These are phyloP conservation scores for Agastache rugosa DNA, from an alignment of 257 asterid species.

Conservation along the genomic window DNA sequence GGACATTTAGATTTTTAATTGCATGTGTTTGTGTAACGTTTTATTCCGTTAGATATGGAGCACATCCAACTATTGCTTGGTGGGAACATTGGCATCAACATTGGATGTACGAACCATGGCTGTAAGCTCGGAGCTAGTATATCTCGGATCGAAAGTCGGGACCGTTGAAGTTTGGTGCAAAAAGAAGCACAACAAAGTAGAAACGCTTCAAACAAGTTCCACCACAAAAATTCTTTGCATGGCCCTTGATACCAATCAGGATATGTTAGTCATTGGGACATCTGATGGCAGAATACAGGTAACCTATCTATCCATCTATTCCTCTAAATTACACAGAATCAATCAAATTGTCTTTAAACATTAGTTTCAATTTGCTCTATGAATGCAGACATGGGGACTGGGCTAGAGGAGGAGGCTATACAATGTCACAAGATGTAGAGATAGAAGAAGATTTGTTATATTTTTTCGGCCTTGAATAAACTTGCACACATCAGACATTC, in stretches of 20 bases:
- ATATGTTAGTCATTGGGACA: slow-evolving; percentile 67
- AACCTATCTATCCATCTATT: background rate
- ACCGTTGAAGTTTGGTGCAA: slow-evolving; percentile 78
- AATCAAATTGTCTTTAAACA: background rate
- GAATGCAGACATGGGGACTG: slow-evolving; percentile 68
- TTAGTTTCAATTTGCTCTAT: too few relatives aligned
- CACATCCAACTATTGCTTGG: slow-evolving; percentile 52
- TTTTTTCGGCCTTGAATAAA: background rate
- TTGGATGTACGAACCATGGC: slow-evolving; percentile 68
- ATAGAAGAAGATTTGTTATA: background rate
- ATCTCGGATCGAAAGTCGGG: slow-evolving; percentile 78
- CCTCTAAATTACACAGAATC: background rate
- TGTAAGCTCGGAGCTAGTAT: slow-evolving; percentile 66
- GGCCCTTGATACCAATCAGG: slow-evolving; percentile 64
- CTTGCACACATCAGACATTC: background rate
- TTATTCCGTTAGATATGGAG: slow-evolving; percentile 65
- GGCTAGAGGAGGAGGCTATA: slow-evolving; percentile 50
- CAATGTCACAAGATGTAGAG: background rate
- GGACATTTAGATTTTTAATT: background rate
- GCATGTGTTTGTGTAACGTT: background rate
- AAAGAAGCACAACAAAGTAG: slow-evolving; percentile 67
- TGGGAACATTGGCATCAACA: slow-evolving; percentile 67
- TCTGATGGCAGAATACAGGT: slow-evolving; percentile 93
- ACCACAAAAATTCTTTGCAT: slow-evolving; percentile 61
- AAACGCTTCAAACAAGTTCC: slow-evolving; percentile 62